Percentiles rank a stretch among this genome's conserved stretches.
Evolutionary conservation across 805 yeast genomes (phyloP).

Genomic region (Nakazawaea ernobii): DNA sequence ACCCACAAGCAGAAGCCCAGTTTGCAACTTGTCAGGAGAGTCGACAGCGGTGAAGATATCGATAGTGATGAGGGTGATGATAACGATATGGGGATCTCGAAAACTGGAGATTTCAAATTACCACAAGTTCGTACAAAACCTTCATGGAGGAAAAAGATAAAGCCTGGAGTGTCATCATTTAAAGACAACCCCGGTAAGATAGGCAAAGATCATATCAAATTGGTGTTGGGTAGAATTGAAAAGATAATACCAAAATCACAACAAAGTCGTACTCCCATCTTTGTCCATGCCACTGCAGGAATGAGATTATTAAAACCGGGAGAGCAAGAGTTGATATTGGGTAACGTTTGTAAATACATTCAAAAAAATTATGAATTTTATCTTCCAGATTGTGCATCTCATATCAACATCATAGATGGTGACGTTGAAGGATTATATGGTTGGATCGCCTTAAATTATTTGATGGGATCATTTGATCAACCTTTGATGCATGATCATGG

Average conservation of each 20-base stretch:
- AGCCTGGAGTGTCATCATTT: conserved; percentile 55
- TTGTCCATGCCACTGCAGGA: conserved; percentile 67
- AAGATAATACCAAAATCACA: conserved; percentile 55
- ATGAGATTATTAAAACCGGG: conserved; percentile 52
- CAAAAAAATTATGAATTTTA: conserved; percentile 41
- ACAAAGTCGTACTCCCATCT: conserved; percentile 58
- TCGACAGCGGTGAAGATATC: neutral
- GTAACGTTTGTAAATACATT: conserved; percentile 44
- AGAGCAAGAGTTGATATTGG: conserved; percentile 36
- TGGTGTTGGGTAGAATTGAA: conserved; percentile 42
- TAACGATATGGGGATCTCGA: conserved; percentile 17
- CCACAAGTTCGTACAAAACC: conserved; percentile 30
- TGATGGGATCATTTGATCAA: conserved; percentile 37
- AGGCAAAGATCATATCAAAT: conserved; percentile 45
- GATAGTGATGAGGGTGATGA: conserved; percentile 11
- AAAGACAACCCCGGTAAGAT: conserved; percentile 40
- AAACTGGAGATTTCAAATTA: conserved; percentile 7
- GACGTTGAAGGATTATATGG: conserved; percentile 63
- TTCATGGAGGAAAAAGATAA: conserved; percentile 45
- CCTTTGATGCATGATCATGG: conserved; percentile 35
- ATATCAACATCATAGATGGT: conserved; percentile 56
- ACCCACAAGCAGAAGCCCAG: too few relatives aligned
- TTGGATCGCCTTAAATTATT: conserved; percentile 59
- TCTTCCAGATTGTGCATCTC: conserved; percentile 57
- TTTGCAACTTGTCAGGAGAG: conserved; percentile 17